Conservation (phyloP, 129 eudicot genomes). For the Dittrichia graveolens region DNA sequence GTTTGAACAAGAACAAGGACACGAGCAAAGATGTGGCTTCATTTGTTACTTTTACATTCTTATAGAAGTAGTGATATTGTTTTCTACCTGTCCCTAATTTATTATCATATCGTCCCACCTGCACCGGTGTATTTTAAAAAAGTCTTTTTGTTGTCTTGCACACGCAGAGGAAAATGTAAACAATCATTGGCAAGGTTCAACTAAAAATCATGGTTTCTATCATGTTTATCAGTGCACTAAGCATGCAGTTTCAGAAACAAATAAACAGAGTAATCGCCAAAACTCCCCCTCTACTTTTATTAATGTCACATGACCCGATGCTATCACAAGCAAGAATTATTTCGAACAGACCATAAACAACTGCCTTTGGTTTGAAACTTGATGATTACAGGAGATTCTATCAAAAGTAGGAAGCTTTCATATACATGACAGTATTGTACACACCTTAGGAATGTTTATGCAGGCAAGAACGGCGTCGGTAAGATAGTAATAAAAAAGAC, state of each 20-base stretch:
- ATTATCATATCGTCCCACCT: conserved; percentile 24
- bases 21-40: conserved; percentile 27
- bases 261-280: neutral
- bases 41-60: conserved; percentile 38
- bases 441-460: conserved; percentile 16
- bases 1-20: conserved; percentile 29
- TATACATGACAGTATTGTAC: conserved; percentile 22
- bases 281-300: neutral
- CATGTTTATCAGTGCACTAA: neutral
- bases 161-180: conserved; percentile 9
- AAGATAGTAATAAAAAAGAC: conserved; percentile 17
- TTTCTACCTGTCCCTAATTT: conserved; percentile 32
- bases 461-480: conserved; percentile 11
- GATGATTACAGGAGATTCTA: neutral
- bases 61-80: conserved; percentile 41
- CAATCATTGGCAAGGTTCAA: conserved; percentile 1
- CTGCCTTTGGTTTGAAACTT: neutral
- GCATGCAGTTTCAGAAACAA: conserved; percentile 11
- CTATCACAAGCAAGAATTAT: neutral
- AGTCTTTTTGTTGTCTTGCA: conserved; percentile 6
- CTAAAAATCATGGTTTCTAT: conserved; percentile 7
- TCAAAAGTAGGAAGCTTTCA: conserved; percentile 20
- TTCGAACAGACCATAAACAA: conserved; percentile 7
- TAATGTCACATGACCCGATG: neutral
- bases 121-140: conserved; percentile 8